These are phyloP conservation scores for Xylariaceae sp. DNA, from an alignment of 2,329 filamentous ascomycete species.

Conservation along the genomic window DNA sequence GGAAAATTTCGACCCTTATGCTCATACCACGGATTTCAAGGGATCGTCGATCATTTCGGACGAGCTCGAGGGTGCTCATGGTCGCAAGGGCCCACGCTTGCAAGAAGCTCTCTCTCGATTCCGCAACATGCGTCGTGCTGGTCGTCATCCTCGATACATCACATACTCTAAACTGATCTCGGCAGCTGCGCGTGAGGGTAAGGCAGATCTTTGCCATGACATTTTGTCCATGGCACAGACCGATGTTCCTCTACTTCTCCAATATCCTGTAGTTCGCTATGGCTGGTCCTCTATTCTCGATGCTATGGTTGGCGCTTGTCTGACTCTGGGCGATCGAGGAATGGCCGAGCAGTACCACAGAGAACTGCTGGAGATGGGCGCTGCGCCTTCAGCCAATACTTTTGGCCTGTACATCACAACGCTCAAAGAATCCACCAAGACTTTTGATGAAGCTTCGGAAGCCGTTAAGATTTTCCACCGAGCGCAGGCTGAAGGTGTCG, in stretches of 20 bases:
- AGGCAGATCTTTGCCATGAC: conserved; percentile 77
- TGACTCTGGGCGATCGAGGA: conserved; percentile 75
- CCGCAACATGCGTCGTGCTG: conserved; percentile 87
- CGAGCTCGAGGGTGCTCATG: conserved; percentile 75
- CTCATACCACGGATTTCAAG: conserved; percentile 85
- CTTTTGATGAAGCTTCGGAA: conserved; percentile 94
- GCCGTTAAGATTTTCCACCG: conserved; percentile 96
- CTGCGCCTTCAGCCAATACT: conserved; percentile 91
- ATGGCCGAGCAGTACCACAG: conserved; percentile 85
- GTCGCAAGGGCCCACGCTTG: conserved; percentile 67
- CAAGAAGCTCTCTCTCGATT: conserved; percentile 79
- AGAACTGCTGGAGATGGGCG: conserved; percentile 85
- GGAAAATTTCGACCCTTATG: conserved; percentile 88
- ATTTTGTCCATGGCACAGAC: conserved; percentile 84
- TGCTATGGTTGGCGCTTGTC: conserved; percentile 89
- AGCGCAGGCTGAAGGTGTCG: conserved; percentile 87
- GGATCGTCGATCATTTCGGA: conserved; percentile 89
- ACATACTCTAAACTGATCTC: conserved; percentile 95
- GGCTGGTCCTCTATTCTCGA: conserved; percentile 97
- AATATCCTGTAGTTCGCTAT: conserved; percentile 85
- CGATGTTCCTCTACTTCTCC: conserved; percentile 78
- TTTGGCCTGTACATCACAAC: conserved; percentile 99
- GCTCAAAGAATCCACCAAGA: conserved; percentile 93
- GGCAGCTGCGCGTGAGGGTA: conserved; percentile 79
- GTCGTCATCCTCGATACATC: conserved; percentile 90